A percentile compares a stretch with the other conserved stretches of the same genome.
phyloP scores from a whole-genome alignment of 1,284 basidiomycete species.

The Gomphus sp. region DNA sequence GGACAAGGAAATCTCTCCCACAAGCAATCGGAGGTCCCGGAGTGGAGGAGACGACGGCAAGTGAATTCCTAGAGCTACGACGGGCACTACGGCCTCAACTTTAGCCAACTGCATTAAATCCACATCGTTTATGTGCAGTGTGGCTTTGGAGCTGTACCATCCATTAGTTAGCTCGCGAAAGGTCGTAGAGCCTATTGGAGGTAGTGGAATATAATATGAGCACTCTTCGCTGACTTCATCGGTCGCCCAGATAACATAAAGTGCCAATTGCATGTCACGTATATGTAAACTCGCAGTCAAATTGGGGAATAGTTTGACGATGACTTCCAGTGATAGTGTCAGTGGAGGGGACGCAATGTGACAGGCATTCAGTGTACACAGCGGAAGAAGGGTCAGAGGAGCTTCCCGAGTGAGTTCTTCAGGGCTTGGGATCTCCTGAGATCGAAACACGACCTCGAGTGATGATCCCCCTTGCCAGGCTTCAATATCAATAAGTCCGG shows the following conservation, averaged over 20 bases:
- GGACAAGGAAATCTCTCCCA: not conserved
- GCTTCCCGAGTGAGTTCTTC: not conserved
- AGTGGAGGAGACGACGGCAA: not conserved
- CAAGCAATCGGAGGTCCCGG: not conserved
- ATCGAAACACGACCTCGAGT: slow-evolving; percentile 2
- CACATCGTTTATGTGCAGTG: not conserved
- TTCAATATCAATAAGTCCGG: not conserved
- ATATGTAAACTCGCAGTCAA: not conserved
- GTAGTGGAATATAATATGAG: not conserved
- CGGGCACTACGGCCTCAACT: not conserved
- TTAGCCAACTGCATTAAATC: not conserved
- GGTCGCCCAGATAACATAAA: slow-evolving; percentile 1
- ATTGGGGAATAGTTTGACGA: not conserved
- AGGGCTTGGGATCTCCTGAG: not conserved
- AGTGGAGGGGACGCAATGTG: not conserved
- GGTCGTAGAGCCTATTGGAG: not conserved
- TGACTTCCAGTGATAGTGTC: not conserved
- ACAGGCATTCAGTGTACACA: slow-evolving; percentile 2
- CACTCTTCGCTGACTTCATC: not conserved
- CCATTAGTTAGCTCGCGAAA: not conserved
- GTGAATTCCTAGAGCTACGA: not conserved
- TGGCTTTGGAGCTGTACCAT: not conserved
- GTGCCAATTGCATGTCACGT: not conserved
- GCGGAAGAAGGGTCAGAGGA: not conserved
- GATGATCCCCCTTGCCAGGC: slow-evolving; percentile 7